These are phyloP conservation scores for Cruciata laevipes DNA, from an alignment of 257 asterid species.

Conservation along the genomic window DNA sequence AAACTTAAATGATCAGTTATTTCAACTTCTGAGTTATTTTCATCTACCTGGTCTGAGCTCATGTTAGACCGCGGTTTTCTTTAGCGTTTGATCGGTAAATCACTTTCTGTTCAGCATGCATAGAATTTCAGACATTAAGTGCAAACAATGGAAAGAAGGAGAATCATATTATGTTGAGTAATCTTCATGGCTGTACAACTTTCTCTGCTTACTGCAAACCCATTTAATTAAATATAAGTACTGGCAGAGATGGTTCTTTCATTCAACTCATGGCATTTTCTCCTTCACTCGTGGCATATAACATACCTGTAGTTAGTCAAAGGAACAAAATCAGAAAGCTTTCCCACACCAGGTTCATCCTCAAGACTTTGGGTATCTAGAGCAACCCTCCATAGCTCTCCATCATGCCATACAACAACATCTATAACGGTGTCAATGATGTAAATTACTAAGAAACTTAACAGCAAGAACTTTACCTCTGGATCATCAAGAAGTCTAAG, in stretches of 20 bases:
- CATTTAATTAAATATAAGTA: neutral
- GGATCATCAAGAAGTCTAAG: constrained; percentile 91
- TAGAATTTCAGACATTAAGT: neutral
- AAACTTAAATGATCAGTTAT: neutral
- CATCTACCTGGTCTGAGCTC: constrained; percentile 83
- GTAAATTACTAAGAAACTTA: neutral
- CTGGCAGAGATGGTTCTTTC: constrained; percentile 12
- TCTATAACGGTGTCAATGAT: too few relatives aligned
- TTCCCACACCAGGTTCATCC: constrained; percentile 71
- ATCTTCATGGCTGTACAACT: constrained; percentile 19
- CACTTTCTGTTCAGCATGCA: constrained; percentile 68
- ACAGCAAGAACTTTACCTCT: constrained; percentile 45
- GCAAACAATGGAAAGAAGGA: neutral
- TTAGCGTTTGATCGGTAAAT: constrained; percentile 34
- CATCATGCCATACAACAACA: constrained; percentile 99
- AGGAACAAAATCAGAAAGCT: constrained; percentile 78
- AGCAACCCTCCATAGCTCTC: constrained; percentile 93
- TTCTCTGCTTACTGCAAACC: neutral
- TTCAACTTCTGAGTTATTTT: constrained; percentile 58
- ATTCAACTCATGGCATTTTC: too few relatives aligned
- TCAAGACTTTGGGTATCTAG: constrained; percentile 90
- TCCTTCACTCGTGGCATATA: constrained; percentile 8
- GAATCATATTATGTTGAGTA: neutral
- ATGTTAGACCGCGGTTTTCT: constrained; percentile 42
- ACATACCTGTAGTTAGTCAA: constrained; percentile 85